Conservation (phyloP, 805 yeast genomes). For the Candida tibetensis region DNA sequence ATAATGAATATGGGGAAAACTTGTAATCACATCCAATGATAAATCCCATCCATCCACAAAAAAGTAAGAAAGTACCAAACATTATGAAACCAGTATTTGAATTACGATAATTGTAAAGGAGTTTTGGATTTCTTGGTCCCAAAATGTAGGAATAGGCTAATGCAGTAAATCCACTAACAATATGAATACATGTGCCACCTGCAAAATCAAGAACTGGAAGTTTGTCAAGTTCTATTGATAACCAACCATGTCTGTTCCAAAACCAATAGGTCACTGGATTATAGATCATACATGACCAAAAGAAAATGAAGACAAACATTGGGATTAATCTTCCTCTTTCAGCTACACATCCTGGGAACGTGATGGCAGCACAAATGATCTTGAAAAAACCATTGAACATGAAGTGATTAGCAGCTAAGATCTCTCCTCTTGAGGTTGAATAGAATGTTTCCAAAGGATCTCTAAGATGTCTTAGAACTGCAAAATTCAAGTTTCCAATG, state of each 20-base stretch:
- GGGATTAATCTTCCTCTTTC: slow-evolving; percentile 44
- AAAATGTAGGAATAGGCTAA: slow-evolving; percentile 41
- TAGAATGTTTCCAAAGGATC: slow-evolving; percentile 18
- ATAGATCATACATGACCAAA: slow-evolving; percentile 40
- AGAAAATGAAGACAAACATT: slow-evolving; percentile 36
- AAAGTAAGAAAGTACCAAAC: slow-evolving; percentile 30
- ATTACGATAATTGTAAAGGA: slow-evolving; percentile 34
- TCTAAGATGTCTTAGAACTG: slow-evolving; percentile 21
- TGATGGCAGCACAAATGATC: slow-evolving; percentile 36
- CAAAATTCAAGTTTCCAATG: slow-evolving; percentile 19
- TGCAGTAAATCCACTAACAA: slow-evolving; percentile 45
- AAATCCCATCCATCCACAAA: slow-evolving; percentile 43
- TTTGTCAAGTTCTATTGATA: slow-evolving; percentile 28
- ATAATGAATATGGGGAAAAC: slow-evolving; percentile 31
- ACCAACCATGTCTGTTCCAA: slow-evolving; percentile 45
- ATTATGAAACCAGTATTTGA: slow-evolving; percentile 34
- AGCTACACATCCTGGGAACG: slow-evolving; percentile 44
- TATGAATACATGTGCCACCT: slow-evolving; percentile 44
- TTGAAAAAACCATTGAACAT: slow-evolving; percentile 40
- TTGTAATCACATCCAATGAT: slow-evolving; percentile 42
- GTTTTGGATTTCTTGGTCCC: slow-evolving; percentile 42
- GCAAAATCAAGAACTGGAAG: slow-evolving; percentile 45
- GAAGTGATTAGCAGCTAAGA: slow-evolving; percentile 35
- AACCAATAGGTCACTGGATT: slow-evolving; percentile 46
- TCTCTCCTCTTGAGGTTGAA: slow-evolving; percentile 38